Evolutionary conservation across 495 filamentous ascomycete genomes (phyloP).

Genomic region (Amorphotheca resinae): DNA sequence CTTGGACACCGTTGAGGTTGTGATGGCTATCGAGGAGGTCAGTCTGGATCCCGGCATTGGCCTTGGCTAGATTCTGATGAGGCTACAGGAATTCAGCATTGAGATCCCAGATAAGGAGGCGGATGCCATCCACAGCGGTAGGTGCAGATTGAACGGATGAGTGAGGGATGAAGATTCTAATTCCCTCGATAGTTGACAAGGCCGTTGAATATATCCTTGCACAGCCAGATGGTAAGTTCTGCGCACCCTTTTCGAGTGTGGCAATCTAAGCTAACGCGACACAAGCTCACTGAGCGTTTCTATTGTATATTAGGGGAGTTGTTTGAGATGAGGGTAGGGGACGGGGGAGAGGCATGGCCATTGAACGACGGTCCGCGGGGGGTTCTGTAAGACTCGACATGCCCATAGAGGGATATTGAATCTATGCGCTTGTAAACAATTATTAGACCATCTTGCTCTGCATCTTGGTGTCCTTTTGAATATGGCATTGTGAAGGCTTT

Average conservation of each 20-base stretch:
- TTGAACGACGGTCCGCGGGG: constrained; percentile 10
- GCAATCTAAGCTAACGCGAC: constrained; percentile 7
- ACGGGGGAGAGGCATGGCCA: constrained; percentile 11
- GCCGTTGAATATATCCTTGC: constrained; percentile 89
- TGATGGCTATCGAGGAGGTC: constrained; percentile 99
- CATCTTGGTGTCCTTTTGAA: neutral
- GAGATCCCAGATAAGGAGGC: constrained; percentile 99
- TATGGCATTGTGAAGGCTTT: neutral
- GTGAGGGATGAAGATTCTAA: no score
- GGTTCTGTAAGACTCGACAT: constrained; percentile 16
- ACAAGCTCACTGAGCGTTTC: constrained; percentile 25
- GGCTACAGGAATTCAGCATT: constrained; percentile 91
- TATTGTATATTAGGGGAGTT: constrained; percentile 22
- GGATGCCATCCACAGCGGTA: constrained; percentile 93
- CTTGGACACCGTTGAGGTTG: constrained; percentile 96
- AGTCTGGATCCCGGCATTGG: constrained; percentile 15
- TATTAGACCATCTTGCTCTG: constrained; percentile 21
- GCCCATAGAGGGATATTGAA: constrained; percentile 17
- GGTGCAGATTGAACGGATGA: constrained; percentile 30
- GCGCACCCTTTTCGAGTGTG: neutral
- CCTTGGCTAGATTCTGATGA: constrained; percentile 4
- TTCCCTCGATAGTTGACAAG: constrained; percentile 79
- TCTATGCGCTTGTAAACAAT: constrained; percentile 21
- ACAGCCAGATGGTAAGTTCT: constrained; percentile 62
- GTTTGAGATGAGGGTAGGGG: constrained; percentile 1